Evolutionary conservation across 116 monocot genomes (phyloP), one percentile per base, ranked within the genome.

Genomic region (Cymodocea nodosa): DNA sequence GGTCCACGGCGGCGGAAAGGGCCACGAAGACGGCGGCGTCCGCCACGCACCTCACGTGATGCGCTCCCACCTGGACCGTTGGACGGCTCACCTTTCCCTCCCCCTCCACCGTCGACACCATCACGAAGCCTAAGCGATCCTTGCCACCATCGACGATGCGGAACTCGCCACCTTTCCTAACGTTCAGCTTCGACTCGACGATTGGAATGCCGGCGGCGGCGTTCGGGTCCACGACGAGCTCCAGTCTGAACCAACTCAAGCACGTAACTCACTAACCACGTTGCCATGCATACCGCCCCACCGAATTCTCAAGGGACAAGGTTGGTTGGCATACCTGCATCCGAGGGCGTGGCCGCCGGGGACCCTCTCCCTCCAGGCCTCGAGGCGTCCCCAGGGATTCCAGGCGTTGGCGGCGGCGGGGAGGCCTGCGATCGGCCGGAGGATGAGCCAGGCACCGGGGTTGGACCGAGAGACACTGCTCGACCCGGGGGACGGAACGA

Each of bases 361-460:
- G 44, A 72, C 74, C 1, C 79, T 74, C 56, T 87, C 87, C 0
- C 92, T 85, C 92, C 92, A 92, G 2, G 85, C 92, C 64, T 87
- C 85, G 35, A 92, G 85, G 4, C 87, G 70, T 52, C 76, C 87
- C 83, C 85, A 87, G 0, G 92, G 87, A 64, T 79, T 79, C 92
- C 92, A 87, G 55, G 20, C 80, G 65, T 62, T 56, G 34, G 71
- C 5, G 52, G 71, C 5, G 52, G 78, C 68, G 40, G 68, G 39
- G n/a, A 18, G n/a, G 59, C 70, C 73, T 37, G 18, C 17, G 52
- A 74, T 59, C 48, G 87, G 69, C 2, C 67, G 87, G 50, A 87
- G 82, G 68, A 87, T 83, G 25, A 92, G 83, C 87, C 92, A 92
- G 0, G 92, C 80, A 7, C 92, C 92, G 0, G 92, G 85, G 82